Conservation (phyloP, 2,329 filamentous ascomycete genomes). For the Phialemonium atrogriseum region DNA sequence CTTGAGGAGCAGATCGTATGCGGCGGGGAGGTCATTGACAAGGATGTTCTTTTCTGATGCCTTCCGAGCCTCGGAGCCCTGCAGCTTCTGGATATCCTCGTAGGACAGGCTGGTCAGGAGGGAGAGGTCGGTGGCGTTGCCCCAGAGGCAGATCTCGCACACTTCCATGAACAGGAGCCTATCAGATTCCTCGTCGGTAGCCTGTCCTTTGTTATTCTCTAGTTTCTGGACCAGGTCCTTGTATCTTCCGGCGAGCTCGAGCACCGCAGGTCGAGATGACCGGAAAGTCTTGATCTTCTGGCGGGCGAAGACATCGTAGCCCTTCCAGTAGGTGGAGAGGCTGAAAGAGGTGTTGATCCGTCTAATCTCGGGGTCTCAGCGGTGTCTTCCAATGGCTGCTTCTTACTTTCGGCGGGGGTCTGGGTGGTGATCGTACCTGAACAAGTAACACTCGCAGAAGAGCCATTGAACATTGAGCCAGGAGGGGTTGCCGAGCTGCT, state of each 20-base stretch:
- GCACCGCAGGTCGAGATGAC: conserved; percentile 67
- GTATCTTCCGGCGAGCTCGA: conserved; percentile 34
- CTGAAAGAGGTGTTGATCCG: conserved; percentile 75
- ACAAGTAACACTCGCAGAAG: conserved; percentile 90
- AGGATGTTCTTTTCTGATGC: conserved; percentile 86
- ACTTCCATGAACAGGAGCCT: conserved; percentile 80
- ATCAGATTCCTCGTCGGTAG: conserved; percentile 58
- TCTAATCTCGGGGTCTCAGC: conserved; percentile 25
- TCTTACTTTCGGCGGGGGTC: not conserved
- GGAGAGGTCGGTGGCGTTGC: conserved; percentile 90
- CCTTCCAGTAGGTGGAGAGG: conserved; percentile 73
- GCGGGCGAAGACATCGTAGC: conserved; percentile 79
- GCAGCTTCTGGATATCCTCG: conserved; percentile 93
- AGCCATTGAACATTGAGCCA: conserved; percentile 90
- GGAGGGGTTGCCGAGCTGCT: conserved; percentile 60
- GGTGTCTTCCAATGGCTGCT: not conserved
- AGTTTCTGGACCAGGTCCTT: conserved; percentile 59
- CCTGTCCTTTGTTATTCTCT: conserved; percentile 40
- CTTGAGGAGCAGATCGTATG: conserved; percentile 17
- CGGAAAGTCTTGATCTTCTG: conserved; percentile 91
- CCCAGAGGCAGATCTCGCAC: conserved; percentile 95
- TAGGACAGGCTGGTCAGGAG: conserved; percentile 85
- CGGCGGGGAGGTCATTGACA: conserved; percentile 64
- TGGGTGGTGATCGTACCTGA: conserved; percentile 43
- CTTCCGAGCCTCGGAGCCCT: conserved; percentile 81